These are phyloP conservation scores for Saccharum officinarum DNA, from an alignment of 176 grass and related monocot species.

Conservation along the genomic window DNA sequence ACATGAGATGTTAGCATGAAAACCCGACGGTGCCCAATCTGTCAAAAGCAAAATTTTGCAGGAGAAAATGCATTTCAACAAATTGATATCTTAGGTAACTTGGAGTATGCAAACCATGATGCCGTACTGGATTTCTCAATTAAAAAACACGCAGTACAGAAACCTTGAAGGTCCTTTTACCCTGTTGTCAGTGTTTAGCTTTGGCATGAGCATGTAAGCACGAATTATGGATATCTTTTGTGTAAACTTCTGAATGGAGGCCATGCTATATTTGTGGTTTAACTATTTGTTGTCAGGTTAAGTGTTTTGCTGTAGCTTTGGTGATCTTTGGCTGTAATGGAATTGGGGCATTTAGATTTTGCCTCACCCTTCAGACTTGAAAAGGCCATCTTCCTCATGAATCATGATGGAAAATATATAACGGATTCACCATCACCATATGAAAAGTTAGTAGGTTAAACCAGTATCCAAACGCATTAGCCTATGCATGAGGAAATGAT, in stretches of 20 bases:
- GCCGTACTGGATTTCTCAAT: neutral
- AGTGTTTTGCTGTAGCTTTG: neutral
- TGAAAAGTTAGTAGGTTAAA: neutral
- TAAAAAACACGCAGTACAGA: constrained; percentile 9
- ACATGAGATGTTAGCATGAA: constrained; percentile 21
- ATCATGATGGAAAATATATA: neutral
- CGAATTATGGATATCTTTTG: neutral
- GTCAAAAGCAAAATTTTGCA: neutral
- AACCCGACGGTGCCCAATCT: neutral
- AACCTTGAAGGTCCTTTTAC: neutral
- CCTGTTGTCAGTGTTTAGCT: neutral
- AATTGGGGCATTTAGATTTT: neutral
- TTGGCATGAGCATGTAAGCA: neutral
- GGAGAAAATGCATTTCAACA: constrained; percentile 15
- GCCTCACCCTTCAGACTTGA: neutral
- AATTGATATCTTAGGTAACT: neutral
- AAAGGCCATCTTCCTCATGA: neutral
- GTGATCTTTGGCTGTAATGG: neutral
- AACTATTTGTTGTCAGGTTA: neutral
- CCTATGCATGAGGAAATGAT: neutral
- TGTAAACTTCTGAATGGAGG: neutral
- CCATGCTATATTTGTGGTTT: neutral
- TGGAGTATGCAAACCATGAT: neutral
- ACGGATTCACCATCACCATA: neutral
- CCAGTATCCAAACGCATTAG: neutral